Percentiles rank a stretch among this genome's conserved stretches.
phyloP scores from a whole-genome alignment of 2,329 filamentous ascomycete species.

The Nemania diffusa region DNA sequence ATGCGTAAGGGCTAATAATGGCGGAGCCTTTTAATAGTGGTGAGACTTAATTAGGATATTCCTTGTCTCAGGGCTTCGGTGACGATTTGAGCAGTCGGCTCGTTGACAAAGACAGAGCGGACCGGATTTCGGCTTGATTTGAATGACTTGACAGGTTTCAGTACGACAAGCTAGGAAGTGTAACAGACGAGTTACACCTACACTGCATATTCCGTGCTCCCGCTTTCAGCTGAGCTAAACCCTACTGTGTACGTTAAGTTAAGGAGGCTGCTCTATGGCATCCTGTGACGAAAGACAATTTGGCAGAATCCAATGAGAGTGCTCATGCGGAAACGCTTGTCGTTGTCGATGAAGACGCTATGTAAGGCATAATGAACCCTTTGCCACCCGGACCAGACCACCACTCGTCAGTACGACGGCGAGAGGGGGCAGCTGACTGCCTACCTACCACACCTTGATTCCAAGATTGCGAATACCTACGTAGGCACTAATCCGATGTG shows the following conservation, averaged over 20 bases:
- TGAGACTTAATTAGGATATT: background rate
- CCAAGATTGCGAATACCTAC: slow-evolving; percentile 6
- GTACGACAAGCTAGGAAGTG: slow-evolving; percentile 2
- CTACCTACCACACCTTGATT: slow-evolving; percentile 16
- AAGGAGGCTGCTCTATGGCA: slow-evolving; percentile 10
- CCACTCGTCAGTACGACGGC: background rate
- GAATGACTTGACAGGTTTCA: background rate
- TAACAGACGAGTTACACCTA: slow-evolving; percentile 12
- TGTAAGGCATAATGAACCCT: slow-evolving; percentile 21
- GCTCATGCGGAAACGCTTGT: background rate
- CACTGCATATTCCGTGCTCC: slow-evolving; percentile 24
- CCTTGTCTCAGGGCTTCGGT: background rate
- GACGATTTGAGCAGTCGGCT: background rate
- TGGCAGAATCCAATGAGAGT: slow-evolving; percentile 15
- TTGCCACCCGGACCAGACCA: slow-evolving; percentile 1
- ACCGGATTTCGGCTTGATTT: background rate
- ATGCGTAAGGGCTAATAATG: background rate
- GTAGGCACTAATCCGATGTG: slow-evolving; percentile 5
- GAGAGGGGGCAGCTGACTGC: slow-evolving; percentile 15
- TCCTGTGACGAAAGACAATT: background rate
- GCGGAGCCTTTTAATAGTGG: background rate
- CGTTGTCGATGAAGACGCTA: background rate
- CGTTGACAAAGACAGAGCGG: background rate
- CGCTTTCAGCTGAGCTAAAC: slow-evolving; percentile 24
- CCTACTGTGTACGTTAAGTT: slow-evolving; percentile 7